Base-by-base conservation (phyloP, 345 rosid genomes). In the Salix udensis region DNA sequence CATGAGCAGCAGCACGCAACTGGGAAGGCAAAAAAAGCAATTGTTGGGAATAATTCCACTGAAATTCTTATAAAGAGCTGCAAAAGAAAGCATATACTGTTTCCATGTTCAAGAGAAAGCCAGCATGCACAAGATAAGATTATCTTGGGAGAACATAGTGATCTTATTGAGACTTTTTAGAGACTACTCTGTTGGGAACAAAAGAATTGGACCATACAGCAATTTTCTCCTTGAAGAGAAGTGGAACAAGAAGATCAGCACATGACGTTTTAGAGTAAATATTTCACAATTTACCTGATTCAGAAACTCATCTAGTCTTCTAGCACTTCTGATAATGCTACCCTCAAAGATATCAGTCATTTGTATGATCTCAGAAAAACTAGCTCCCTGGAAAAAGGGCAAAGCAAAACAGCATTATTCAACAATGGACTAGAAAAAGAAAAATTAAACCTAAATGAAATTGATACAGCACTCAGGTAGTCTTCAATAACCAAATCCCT, bases 281-380 rank as follows among this genome's bases (percentile, higher is more conserved):
- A 21, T 23, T 70, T 34, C 26, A 24, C 28, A 70, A 70, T 50
- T 31, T 83, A 94, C 98, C 97, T 94, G 98, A 83, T 91, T 94
- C 91, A 96, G 72, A 87, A 96, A 96, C 83, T 96, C 99, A 62
- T 92, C 99, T 3, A 94, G 94, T 82, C 97, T 87, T 87, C 99
- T 88, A 61, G 94, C 94, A 79, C 97, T 96, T 78, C 97, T 88
- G 69, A 94, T 90, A 76, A 96, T 89, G 76, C 99, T 96, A 65
- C 99, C 99, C 84, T 96, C 98, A 81, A 96, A 96, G 77, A 94
- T 94, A 84, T 94, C 97, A 18, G 99, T 96, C 98, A 90, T 94
- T 77, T 90, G 94, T 78, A 94, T 94, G 46, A 96, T 89, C 78
- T 96, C 99, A 30, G 92, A 91, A 87, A 96, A 94, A 79, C 80